Conservation (phyloP, 1,284 basidiomycete genomes). For the Cutaneotrichosporon sp. region DNA sequence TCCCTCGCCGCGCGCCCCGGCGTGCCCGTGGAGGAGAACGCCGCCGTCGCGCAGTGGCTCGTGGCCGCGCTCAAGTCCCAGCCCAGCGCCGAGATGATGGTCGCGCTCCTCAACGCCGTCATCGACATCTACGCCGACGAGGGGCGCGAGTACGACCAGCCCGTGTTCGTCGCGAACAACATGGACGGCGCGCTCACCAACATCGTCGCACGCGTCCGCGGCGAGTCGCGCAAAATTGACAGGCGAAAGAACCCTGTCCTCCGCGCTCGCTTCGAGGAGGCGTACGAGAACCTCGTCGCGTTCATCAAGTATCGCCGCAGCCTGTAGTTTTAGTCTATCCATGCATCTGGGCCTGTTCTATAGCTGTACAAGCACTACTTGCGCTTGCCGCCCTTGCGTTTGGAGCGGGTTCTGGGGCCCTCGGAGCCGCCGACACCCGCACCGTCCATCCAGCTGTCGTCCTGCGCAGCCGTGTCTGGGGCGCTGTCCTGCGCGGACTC, state of each 20-base stretch:
- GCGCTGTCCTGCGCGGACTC: conserved; percentile 15
- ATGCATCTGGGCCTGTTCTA: conserved; percentile 16
- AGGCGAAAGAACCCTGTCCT: conserved; percentile 55
- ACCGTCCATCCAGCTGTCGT: conserved; percentile 50
- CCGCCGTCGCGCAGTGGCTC: conserved; percentile 33
- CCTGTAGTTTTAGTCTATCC: conserved; percentile 19
- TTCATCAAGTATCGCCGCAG: conserved; percentile 80
- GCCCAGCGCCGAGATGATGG: conserved; percentile 65
- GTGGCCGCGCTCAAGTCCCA: conserved; percentile 55
- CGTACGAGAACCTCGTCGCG: conserved; percentile 75
- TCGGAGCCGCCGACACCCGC: not conserved
- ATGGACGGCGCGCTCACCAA: conserved; percentile 61
- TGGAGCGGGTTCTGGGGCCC: conserved; percentile 1
- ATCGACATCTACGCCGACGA: conserved; percentile 98
- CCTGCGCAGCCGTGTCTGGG: conserved; percentile 21
- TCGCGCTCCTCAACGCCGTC: conserved; percentile 80
- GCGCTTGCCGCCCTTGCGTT: conserved; percentile 19
- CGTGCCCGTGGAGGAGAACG: conserved; percentile 66
- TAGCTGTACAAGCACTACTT: conserved; percentile 13
- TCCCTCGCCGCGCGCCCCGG: conserved; percentile 70
- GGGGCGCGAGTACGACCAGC: conserved; percentile 72
- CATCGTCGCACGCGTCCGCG: conserved; percentile 63
- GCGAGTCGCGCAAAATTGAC: conserved; percentile 62
- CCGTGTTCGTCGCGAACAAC: conserved; percentile 66
- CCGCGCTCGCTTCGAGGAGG: conserved; percentile 56